Conservation (phyloP, 1,139 yeast genomes). For the Suhomyces coccinellae region DNA sequence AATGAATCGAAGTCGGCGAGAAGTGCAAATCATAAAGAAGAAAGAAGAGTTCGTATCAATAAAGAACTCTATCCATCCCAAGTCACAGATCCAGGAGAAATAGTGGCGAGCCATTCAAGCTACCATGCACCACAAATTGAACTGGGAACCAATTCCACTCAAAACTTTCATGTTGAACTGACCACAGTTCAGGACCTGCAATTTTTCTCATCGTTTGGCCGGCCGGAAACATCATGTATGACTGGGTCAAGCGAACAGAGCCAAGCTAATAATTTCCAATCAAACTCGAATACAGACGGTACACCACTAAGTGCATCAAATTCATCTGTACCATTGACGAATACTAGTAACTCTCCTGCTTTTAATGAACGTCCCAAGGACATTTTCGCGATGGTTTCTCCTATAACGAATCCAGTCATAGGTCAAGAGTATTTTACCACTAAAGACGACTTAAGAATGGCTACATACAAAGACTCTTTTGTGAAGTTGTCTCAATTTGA, state of each 20-base stretch:
- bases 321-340: conserved; percentile 1
- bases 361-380: conserved; percentile 9
- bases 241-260: not conserved
- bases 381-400: conserved; percentile 18
- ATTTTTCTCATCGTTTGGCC: not conserved
- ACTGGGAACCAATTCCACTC: no score
- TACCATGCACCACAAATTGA: no score
- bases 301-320: not conserved
- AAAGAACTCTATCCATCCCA: not conserved
- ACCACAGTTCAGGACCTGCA: no score
- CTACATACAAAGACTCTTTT: conserved; percentile 22
- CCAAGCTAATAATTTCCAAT: not conserved
- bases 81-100: not conserved
- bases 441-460: conserved; percentile 21
- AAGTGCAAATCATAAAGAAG: not conserved
- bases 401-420: conserved; percentile 12
- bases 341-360: not conserved
- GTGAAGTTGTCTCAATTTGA: conserved; percentile 12
- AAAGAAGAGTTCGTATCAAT: conserved; percentile 6
- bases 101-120: no score
- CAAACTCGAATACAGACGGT: conserved; percentile 1
- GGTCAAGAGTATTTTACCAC: conserved; percentile 19
- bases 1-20: conserved; percentile 25
- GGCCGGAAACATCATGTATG: not conserved
- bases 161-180: no score